These are phyloP conservation scores for Kappamyces sp. DNA, from an alignment of 192 early-diverging fungal species.

Conservation along the genomic window DNA sequence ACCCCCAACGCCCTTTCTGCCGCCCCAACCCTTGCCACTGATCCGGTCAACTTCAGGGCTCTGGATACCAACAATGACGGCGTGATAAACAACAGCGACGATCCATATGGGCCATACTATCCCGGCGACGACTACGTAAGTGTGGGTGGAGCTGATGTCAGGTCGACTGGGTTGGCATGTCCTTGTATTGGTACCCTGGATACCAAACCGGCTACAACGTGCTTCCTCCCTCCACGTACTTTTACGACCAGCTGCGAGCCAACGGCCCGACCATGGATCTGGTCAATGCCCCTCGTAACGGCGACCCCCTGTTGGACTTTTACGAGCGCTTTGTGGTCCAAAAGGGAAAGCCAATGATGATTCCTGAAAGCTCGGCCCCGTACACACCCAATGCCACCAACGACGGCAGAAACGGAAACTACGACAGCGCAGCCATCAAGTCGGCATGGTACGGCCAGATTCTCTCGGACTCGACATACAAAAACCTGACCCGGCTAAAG, in stretches of 20 bases:
- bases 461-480: background rate
- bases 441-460: slow-evolving; percentile 34
- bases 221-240: background rate
- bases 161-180: slow-evolving; percentile 38
- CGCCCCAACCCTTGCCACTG: background rate
- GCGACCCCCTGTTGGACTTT: slow-evolving; percentile 21
- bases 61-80: slow-evolving; percentile 38
- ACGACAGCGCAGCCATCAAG: slow-evolving; percentile 26
- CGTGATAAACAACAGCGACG: slow-evolving; percentile 22
- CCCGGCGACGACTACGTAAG: slow-evolving; percentile 18
- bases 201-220: slow-evolving; percentile 3
- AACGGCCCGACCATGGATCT: slow-evolving; percentile 9
- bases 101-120: slow-evolving; percentile 37
- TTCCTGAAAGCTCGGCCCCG: slow-evolving; percentile 37
- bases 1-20: slow-evolving; percentile 9
- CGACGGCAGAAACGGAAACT: background rate
- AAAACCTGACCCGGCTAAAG: background rate
- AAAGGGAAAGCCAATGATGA: slow-evolving; percentile 33
- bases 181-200: slow-evolving; percentile 29
- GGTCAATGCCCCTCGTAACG: background rate
- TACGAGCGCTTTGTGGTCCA: slow-evolving; percentile 33
- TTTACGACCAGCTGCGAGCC: slow-evolving; percentile 11
- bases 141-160: slow-evolving; percentile 30
- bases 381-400: slow-evolving; percentile 13
- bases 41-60: background rate